phyloP scores from a whole-genome alignment of 495 filamentous ascomycete genomes.

The Hamigera avellanea region DNA sequence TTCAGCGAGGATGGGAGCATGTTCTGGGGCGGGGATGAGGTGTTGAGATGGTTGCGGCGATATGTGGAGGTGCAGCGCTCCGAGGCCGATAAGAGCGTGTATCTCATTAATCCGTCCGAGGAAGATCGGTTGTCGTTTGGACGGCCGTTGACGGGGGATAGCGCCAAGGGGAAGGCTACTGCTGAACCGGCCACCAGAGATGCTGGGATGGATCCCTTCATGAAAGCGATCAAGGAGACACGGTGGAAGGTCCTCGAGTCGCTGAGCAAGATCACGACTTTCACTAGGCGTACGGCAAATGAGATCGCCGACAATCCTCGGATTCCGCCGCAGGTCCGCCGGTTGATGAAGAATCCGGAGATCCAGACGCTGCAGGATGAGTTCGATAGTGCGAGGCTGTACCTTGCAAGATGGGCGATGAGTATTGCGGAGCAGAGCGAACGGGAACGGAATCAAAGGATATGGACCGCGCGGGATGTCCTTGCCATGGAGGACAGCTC shows the following conservation, averaged over 20 bases:
- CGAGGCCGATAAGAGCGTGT: conserved; percentile 73
- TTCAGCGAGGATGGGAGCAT: conserved; percentile 74
- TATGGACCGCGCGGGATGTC: conserved; percentile 88
- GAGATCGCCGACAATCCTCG: conserved; percentile 83
- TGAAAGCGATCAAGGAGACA: conserved; percentile 89
- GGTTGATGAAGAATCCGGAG: conserved; percentile 82
- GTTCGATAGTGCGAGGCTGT: conserved; percentile 90
- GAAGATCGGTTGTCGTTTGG: conserved; percentile 81
- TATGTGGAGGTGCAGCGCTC: conserved; percentile 78
- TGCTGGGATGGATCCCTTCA: conserved; percentile 88
- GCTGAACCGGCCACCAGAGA: conserved; percentile 36
- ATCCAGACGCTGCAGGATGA: conserved; percentile 93
- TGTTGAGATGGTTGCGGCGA: conserved; percentile 76
- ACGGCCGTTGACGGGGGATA: conserved; percentile 30
- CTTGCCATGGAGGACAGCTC: conserved; percentile 88
- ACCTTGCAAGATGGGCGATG: conserved; percentile 96
- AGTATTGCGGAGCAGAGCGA: conserved; percentile 95
- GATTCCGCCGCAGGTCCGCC: conserved; percentile 73
- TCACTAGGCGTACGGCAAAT: conserved; percentile 83
- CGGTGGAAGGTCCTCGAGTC: conserved; percentile 93
- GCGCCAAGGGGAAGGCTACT: conserved; percentile 20
- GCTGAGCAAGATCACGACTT: conserved; percentile 91
- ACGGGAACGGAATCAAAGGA: conserved; percentile 65
- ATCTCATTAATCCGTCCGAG: conserved; percentile 74
- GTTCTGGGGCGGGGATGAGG: conserved; percentile 97